A percentile compares a stretch with the other conserved stretches of the same genome.
Evolutionary conservation across 768 basidiomycete species (phyloP).

Genomic region (Tricholoma terreum): DNA sequence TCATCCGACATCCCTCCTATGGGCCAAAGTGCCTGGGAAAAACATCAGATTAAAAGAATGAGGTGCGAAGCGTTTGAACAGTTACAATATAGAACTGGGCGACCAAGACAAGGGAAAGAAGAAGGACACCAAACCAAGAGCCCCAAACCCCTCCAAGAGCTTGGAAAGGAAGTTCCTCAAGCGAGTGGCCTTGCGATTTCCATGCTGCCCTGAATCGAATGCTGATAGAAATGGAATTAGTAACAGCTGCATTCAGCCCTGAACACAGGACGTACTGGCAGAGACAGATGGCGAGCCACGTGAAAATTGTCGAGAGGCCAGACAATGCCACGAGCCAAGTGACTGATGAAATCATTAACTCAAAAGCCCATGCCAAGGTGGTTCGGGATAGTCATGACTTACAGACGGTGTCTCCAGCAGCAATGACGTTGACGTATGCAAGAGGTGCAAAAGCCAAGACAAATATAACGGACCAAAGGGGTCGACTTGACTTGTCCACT

Average conservation of each 20-base stretch:
- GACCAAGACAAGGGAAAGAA: conserved; percentile 38
- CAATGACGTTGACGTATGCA: conserved; percentile 37
- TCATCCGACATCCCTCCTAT: conserved; percentile 32
- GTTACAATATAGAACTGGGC: conserved; percentile 45
- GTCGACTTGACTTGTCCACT: conserved; percentile 47
- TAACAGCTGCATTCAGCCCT: not conserved
- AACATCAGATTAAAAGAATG: not conserved
- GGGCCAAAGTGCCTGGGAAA: conserved; percentile 36
- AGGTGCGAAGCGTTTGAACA: not conserved
- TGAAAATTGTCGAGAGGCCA: conserved; percentile 46
- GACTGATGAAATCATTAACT: conserved; percentile 23
- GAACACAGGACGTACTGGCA: conserved; percentile 36
- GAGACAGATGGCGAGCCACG: conserved; percentile 43
- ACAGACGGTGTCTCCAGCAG: conserved; percentile 39
- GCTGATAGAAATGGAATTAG: conserved; percentile 14
- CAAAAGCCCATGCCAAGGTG: not conserved
- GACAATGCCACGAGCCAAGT: conserved; percentile 43
- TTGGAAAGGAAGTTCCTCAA: conserved; percentile 44
- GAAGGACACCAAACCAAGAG: conserved; percentile 43
- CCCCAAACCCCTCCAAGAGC: conserved; percentile 43
- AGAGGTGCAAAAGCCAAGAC: conserved; percentile 37
- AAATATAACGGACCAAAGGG: conserved; percentile 38
- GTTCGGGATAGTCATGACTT: conserved; percentile 12
- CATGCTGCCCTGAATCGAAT: conserved; percentile 46
- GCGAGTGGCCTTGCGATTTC: conserved; percentile 40